Evolutionary conservation across 2,329 filamentous ascomycete species (phyloP).

Genomic region (Sporothrix sp.): DNA sequence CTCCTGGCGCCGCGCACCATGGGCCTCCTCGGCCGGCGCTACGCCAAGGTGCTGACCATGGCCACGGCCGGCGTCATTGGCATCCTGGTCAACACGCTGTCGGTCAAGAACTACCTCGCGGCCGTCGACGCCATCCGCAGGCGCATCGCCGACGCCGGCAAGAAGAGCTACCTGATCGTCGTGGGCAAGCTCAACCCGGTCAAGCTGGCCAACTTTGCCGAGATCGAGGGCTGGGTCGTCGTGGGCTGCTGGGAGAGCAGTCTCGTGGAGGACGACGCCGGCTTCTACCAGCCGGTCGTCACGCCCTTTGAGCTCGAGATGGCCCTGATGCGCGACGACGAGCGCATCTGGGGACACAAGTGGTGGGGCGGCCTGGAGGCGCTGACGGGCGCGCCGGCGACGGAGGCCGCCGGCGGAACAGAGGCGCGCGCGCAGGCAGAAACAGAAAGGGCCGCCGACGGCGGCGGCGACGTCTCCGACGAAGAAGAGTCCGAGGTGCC

Average conservation of each 20-base stretch:
- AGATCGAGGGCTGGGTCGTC: slow-evolving; percentile 93
- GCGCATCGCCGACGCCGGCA: slow-evolving; percentile 68
- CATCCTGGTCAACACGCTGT: slow-evolving; percentile 91
- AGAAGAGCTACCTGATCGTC: slow-evolving; percentile 93
- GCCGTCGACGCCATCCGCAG: slow-evolving; percentile 65
- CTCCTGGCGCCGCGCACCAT: slow-evolving; percentile 33
- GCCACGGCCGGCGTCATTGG: slow-evolving; percentile 77
- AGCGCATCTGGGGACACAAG: slow-evolving; percentile 73
- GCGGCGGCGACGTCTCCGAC: slow-evolving; percentile 23
- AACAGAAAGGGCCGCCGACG: slow-evolving; percentile 11
- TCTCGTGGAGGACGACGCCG: slow-evolving; percentile 69
- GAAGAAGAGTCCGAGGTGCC: slow-evolving; percentile 68
- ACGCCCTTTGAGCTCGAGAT: slow-evolving; percentile 90
- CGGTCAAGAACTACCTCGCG: slow-evolving; percentile 78
- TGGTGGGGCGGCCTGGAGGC: slow-evolving; percentile 84
- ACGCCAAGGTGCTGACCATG: slow-evolving; percentile 74
- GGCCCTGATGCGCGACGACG: slow-evolving; percentile 63
- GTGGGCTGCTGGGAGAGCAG: slow-evolving; percentile 98
- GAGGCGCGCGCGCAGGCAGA: not conserved
- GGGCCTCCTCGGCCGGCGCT: slow-evolving; percentile 66
- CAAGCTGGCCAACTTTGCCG: slow-evolving; percentile 92
- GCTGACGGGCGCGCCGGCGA: slow-evolving; percentile 30
- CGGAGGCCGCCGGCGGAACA: slow-evolving; percentile 5
- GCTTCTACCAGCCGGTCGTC: slow-evolving; percentile 80
- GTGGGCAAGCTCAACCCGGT: slow-evolving; percentile 94